Evolutionary conservation across 2,329 filamentous ascomycete species (phyloP).

Genomic region (Magnaporthales sp.): DNA sequence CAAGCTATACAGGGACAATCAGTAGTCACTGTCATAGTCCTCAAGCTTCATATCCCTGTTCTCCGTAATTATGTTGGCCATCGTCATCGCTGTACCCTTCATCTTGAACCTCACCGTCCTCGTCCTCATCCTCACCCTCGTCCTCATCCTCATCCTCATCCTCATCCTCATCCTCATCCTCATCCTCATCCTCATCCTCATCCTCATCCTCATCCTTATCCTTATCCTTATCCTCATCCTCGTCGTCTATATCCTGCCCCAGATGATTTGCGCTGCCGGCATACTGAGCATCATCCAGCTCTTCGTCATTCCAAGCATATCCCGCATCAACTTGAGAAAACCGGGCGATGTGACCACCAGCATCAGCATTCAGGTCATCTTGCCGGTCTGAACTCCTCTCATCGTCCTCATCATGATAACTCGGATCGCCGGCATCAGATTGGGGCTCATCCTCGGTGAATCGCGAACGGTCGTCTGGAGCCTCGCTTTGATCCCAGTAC

Average conservation of each 20-base stretch:
- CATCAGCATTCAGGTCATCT: not conserved
- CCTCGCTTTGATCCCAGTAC: not conserved
- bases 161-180: not conserved
- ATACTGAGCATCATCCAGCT: not conserved
- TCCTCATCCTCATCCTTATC: no score
- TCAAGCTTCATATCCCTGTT: not conserved
- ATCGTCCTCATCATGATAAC: not conserved
- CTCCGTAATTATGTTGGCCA: not conserved
- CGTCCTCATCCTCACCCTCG: not conserved
- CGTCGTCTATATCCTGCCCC: not conserved
- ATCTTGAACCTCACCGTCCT: not conserved
- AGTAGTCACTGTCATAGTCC: not conserved
- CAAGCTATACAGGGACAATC: not conserved
- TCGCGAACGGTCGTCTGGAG: not conserved
- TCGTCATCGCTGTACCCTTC: not conserved
- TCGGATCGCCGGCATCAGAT: not conserved
- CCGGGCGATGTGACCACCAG: not conserved
- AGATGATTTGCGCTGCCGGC: not conserved
- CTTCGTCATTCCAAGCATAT: not conserved
- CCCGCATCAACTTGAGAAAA: not conserved
- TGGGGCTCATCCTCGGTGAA: not conserved
- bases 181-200: no score
- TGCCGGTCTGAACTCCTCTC: not conserved
- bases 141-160: not conserved
- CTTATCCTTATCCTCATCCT: no score